These are phyloP conservation scores for Zoysia japonica DNA, from an alignment of 176 grass and related monocot genomes.

Conservation along the genomic window DNA sequence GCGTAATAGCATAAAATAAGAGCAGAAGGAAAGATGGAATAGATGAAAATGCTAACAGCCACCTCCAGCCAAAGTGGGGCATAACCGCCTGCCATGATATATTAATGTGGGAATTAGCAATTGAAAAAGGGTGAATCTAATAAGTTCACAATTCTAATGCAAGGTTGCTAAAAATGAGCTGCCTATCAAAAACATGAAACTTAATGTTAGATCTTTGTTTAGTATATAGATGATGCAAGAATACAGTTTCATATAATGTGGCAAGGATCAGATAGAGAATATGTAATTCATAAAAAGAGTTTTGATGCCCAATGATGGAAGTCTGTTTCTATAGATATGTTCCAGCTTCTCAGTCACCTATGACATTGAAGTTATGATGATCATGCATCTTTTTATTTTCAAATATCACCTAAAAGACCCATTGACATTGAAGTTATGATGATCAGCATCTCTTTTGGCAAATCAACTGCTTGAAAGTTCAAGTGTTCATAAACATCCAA, in stretches of 20 bases:
- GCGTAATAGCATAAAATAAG: slow-evolving; percentile 74
- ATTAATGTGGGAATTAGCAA: slow-evolving; percentile 37
- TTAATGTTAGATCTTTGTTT: not conserved
- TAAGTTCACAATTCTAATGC: not conserved
- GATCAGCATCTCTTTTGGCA: not conserved
- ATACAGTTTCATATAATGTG: not conserved
- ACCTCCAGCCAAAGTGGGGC: slow-evolving; percentile 93
- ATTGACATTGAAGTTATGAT: not conserved
- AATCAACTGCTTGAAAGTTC: not conserved
- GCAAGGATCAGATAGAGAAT: too few species aligned
- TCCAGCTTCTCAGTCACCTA: not conserved
- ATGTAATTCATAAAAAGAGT: not conserved
- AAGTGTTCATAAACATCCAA: not conserved
- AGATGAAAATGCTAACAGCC: slow-evolving; percentile 77
- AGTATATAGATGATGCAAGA: not conserved
- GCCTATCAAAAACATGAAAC: not conserved
- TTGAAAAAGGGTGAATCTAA: slow-evolving; percentile 30
- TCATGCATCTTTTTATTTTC: slow-evolving; percentile 6
- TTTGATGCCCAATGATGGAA: not conserved
- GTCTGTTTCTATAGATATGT: slow-evolving; percentile 19
- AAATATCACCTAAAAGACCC: not conserved
- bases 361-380: too few species aligned
- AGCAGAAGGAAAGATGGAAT: slow-evolving; percentile 81
- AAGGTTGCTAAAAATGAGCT: slow-evolving; percentile 23
- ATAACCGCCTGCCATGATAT: slow-evolving; percentile 62